A percentile compares a stretch with the other conserved stretches of the same genome.
phyloP scores from a whole-genome alignment of 768 basidiomycete genomes.

The Suillus brevipes region DNA sequence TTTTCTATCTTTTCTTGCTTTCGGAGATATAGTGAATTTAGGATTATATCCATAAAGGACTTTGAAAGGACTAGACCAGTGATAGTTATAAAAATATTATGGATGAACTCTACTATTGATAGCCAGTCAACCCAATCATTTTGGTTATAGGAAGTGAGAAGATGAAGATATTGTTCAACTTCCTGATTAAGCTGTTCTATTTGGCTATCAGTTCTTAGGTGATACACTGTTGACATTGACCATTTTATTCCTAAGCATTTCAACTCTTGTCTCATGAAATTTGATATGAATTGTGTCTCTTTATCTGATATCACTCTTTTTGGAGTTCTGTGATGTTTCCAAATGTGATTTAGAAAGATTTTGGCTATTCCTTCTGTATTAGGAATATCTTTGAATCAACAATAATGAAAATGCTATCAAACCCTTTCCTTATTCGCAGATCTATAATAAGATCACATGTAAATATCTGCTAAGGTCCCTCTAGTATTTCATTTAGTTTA shows the following conservation, averaged over 20 bases:
- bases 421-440: background rate
- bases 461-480: constrained; percentile 3
- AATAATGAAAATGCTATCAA: background rate
- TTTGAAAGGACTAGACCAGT: constrained; percentile 35
- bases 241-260: background rate
- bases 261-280: background rate
- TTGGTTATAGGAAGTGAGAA: constrained; percentile 33
- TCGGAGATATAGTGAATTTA: background rate
- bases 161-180: constrained; percentile 38
- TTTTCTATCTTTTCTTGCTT: no score
- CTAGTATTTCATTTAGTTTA: background rate
- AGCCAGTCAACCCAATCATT: constrained; percentile 37
- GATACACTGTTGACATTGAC: constrained; percentile 35
- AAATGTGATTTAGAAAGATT: background rate
- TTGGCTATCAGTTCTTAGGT: constrained; percentile 42
- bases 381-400: background rate
- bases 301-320: background rate
- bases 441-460: constrained; percentile 6
- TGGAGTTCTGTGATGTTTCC: constrained; percentile 8
- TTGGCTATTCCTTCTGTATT: background rate
- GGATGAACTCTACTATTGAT: constrained; percentile 32
- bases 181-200: constrained; percentile 39
- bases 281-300: constrained; percentile 2
- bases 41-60: constrained; percentile 1
- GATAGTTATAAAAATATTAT: constrained; percentile 31